Conservation (phyloP, 495 filamentous ascomycete genomes). For the Sabuloglossum arenarium region DNA sequence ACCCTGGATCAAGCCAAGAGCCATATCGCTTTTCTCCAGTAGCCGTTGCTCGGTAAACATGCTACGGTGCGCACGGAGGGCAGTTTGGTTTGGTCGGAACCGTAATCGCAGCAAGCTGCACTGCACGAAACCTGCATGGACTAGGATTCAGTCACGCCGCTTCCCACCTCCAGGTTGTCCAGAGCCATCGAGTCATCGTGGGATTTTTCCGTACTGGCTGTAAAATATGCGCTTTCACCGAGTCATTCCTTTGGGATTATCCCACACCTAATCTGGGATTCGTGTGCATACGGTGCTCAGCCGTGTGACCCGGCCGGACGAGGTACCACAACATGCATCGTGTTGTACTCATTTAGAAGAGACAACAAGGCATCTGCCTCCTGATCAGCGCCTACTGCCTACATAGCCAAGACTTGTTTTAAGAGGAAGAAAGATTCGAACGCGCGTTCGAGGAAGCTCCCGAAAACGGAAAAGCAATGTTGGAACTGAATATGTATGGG, state of each 20-base stretch:
- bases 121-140: neutral
- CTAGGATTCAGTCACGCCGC: neutral
- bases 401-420: neutral
- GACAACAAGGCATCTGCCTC: neutral
- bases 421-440: too few species aligned
- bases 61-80: neutral
- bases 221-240: neutral
- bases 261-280: neutral
- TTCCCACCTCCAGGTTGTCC: neutral
- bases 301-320: neutral
- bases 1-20: neutral
- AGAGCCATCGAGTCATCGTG: neutral
- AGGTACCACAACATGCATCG: neutral
- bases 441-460: neutral
- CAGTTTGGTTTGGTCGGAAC: neutral
- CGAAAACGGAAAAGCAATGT: neutral
- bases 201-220: neutral
- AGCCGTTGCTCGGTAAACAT: neutral
- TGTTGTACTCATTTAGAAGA: neutral
- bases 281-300: neutral
- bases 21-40: neutral
- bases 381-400: neutral
- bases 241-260: neutral
- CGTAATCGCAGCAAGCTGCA: neutral
- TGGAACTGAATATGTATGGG: neutral